These are phyloP conservation scores for Colletotrichum sp. DNA, from an alignment of 2,329 filamentous ascomycete genomes.

Conservation along the genomic window DNA sequence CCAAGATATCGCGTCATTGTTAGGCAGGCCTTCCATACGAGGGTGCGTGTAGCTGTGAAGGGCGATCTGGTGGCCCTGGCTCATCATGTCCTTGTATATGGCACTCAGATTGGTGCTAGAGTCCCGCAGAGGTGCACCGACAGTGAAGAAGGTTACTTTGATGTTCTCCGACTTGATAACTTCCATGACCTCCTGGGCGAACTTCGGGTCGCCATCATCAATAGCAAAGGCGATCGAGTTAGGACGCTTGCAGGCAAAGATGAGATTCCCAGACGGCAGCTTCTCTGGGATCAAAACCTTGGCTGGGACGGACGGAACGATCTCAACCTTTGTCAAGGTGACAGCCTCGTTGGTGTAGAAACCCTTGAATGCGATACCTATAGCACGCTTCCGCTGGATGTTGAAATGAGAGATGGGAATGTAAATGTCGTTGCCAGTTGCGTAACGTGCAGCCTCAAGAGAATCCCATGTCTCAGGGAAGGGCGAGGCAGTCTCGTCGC, in stretches of 20 bases:
- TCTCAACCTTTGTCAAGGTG: constrained; percentile 62
- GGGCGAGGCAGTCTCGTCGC: constrained; percentile 59
- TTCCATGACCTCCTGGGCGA: constrained; percentile 50
- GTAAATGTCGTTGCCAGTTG: constrained; percentile 61
- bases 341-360: constrained; percentile 63
- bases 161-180: constrained; percentile 67
- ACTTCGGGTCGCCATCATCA: constrained; percentile 67
- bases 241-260: constrained; percentile 69
- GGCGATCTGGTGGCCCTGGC: constrained; percentile 70
- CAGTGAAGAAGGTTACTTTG: constrained; percentile 75
- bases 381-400: constrained; percentile 58
- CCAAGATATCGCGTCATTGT: constrained; percentile 62
- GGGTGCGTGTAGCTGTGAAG: constrained; percentile 73
- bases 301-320: constrained; percentile 59
- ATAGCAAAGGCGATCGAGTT: constrained; percentile 77
- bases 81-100: constrained; percentile 68
- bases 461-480: constrained; percentile 73
- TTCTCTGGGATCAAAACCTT: constrained; percentile 62
- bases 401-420: constrained; percentile 71
- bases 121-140: constrained; percentile 67
- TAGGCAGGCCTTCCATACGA: constrained; percentile 63
- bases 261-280: constrained; percentile 63
- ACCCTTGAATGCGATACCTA: constrained; percentile 68
- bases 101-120: constrained; percentile 63
- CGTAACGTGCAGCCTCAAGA: constrained; percentile 68